Percentiles rank a stretch among this genome's conserved stretches.
Conservation (phyloP, 78 protist species). For the Blattamonas nauphoetae region DNA sequence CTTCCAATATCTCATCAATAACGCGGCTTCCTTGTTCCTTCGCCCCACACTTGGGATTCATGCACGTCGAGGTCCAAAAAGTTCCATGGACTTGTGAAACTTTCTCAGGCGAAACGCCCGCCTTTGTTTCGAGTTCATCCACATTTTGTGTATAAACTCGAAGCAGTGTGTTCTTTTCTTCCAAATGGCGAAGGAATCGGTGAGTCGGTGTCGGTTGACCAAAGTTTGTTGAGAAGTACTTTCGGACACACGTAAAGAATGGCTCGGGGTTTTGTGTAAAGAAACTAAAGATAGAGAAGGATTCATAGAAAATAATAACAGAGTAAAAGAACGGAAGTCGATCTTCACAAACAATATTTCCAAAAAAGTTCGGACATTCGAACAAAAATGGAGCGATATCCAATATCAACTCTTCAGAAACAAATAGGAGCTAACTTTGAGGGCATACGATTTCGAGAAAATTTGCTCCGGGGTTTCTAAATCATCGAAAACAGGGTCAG, state of each 20-base stretch:
- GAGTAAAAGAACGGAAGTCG: too few species aligned
- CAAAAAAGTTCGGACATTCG: too few species aligned
- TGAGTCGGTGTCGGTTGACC: conserved; percentile 37
- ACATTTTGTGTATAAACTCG: conserved; percentile 83
- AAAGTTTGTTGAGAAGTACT: background rate
- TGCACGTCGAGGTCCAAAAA: background rate
- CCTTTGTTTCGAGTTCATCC: conserved; percentile 56
- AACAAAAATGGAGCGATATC: too few species aligned
- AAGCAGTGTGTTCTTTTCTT: conserved; percentile 47
- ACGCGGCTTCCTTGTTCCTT: background rate
- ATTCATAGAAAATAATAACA: too few species aligned
- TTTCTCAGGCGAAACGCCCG: background rate
- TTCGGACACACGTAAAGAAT: background rate
- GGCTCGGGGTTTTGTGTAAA: background rate
- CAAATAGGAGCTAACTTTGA: too few species aligned
- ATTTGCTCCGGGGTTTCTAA: background rate
- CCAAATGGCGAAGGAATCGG: conserved; percentile 49
- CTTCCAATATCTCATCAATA: background rate
- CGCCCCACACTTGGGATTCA: background rate
- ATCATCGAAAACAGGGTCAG: background rate
- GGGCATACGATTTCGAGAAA: too few species aligned
- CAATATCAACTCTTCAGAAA: too few species aligned
- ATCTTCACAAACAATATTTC: too few species aligned
- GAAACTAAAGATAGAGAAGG: background rate
- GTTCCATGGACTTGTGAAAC: background rate